Evolutionary conservation across 495 filamentous ascomycete genomes (phyloP).

Genomic region (Trypethelium eluteriae): DNA sequence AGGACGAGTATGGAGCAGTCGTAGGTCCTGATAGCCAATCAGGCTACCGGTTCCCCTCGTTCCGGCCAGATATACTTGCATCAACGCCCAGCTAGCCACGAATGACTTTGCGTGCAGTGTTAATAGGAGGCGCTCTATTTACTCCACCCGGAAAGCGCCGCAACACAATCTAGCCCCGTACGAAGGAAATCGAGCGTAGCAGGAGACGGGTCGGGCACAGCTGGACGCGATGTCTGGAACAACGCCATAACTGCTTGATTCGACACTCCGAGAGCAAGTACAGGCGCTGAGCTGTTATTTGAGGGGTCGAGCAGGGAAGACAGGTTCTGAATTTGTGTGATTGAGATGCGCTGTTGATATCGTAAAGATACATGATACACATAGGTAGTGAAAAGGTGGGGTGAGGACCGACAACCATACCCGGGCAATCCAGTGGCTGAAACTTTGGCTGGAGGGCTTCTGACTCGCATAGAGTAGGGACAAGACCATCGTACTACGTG

Average conservation of each 20-base stretch:
- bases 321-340: no score
- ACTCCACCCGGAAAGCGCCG: not conserved
- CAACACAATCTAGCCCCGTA: not conserved
- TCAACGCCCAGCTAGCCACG: not conserved
- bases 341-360: no score
- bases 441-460: no score
- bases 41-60: not conserved
- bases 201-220: not conserved
- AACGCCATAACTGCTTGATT: slow-evolving; percentile 3
- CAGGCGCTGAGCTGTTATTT: not conserved
- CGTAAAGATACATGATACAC: no score
- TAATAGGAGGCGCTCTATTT: not conserved
- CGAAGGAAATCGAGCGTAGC: not conserved
- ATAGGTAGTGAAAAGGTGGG: no score
- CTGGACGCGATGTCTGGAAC: not conserved
- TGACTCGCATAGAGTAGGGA: no score
- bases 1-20: not conserved
- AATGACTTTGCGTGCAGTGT: not conserved
- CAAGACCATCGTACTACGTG: no score
- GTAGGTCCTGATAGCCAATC: not conserved
- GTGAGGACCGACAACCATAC: no score
- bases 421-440: no score
- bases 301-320: no score
- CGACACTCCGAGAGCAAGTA: not conserved
- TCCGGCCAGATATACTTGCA: slow-evolving; percentile 9